Evolutionary conservation across 2,329 filamentous ascomycete genomes (phyloP).

Genomic region (Aspergillus alliaceus): DNA sequence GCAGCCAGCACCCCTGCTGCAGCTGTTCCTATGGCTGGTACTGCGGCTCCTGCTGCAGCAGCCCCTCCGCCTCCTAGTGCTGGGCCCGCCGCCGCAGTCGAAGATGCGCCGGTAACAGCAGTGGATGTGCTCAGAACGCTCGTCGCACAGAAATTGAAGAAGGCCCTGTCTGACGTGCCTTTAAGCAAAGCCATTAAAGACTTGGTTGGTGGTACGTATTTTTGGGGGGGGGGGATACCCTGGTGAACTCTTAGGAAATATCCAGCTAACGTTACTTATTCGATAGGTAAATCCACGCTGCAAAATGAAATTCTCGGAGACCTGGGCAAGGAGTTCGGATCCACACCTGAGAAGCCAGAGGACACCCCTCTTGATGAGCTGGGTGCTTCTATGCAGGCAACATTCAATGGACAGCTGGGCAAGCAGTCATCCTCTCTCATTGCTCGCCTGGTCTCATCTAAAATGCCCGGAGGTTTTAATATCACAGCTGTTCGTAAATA

Average conservation of each 20-base stretch:
- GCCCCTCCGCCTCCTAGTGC: slow-evolving; percentile 66
- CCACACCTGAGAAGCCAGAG: slow-evolving; percentile 96
- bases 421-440: slow-evolving; percentile 94
- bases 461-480: slow-evolving; percentile 99
- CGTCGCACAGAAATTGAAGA: slow-evolving; percentile 97
- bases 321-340: slow-evolving; percentile 96
- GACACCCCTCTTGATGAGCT: slow-evolving; percentile 95
- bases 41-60: slow-evolving; percentile 53
- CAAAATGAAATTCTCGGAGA: slow-evolving; percentile 99
- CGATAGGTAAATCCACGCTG: slow-evolving; percentile 87
- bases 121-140: slow-evolving; percentile 85
- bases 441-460: slow-evolving; percentile 92
- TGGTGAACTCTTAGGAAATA: background rate
- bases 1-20: slow-evolving; percentile 40
- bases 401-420: slow-evolving; percentile 97
- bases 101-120: slow-evolving; percentile 83
- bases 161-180: slow-evolving; percentile 82
- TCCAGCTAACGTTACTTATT: background rate
- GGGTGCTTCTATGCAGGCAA: slow-evolving; percentile 91
- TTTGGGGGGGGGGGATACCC: background rate
- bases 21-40: slow-evolving; percentile 47
- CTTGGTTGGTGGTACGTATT: slow-evolving; percentile 81
- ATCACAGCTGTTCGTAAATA: slow-evolving; percentile 96
- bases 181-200: slow-evolving; percentile 98
- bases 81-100: slow-evolving; percentile 82